These are phyloP conservation scores for Diaporthe humulicola DNA, from an alignment of 2,329 filamentous ascomycete genomes.

Conservation along the genomic window DNA sequence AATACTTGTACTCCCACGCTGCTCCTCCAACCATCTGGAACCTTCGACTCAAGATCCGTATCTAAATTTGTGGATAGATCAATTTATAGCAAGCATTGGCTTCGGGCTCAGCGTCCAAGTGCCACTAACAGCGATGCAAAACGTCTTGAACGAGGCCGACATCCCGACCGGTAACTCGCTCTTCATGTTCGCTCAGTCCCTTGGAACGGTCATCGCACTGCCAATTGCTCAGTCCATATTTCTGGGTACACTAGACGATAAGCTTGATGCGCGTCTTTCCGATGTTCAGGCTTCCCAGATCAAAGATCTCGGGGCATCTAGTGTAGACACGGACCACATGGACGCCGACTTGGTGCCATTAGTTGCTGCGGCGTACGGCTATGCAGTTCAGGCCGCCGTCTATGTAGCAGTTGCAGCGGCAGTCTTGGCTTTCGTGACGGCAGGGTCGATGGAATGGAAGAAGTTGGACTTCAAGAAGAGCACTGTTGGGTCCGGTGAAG, in stretches of 20 bases:
- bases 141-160: conserved; percentile 23
- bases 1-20: neutral
- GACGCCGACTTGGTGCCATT: neutral
- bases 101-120: conserved; percentile 33
- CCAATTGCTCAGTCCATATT: conserved; percentile 11
- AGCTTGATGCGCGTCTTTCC: neutral
- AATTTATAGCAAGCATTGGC: conserved; percentile 28
- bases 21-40: too few relatives aligned
- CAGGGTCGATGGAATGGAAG: conserved; percentile 17
- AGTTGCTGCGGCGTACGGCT: neutral
- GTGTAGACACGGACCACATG: neutral
- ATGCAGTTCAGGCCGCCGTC: neutral
- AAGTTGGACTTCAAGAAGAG: neutral
- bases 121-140: conserved; percentile 30
- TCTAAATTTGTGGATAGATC: neutral
- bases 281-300: neutral
- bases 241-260: neutral
- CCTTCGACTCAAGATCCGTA: neutral
- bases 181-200: conserved; percentile 14
- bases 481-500: neutral
- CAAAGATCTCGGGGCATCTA: neutral
- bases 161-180: neutral
- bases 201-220: conserved; percentile 3
- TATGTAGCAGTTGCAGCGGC: conserved; percentile 8
- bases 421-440: neutral